phyloP scores from a whole-genome alignment of 2,329 filamentous ascomycete genomes.

The Rutstroemia sp. region DNA sequence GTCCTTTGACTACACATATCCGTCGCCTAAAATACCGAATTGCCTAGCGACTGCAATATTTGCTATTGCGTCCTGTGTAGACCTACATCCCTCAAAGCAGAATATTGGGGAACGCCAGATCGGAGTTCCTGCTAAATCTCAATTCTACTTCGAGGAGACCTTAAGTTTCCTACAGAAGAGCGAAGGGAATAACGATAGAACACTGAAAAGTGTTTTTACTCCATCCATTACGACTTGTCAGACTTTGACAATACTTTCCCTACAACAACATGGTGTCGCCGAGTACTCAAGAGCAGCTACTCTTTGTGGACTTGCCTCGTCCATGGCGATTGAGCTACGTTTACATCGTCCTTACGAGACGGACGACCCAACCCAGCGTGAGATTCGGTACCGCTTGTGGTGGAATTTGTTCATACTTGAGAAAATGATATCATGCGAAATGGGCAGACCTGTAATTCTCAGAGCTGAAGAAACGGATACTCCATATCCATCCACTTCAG shows the following conservation, averaged over 20 bases:
- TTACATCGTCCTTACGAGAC: constrained; percentile 21
- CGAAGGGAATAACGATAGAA: constrained; percentile 3
- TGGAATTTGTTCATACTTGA: constrained; percentile 29
- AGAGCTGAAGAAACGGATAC: constrained; percentile 24
- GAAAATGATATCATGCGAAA: constrained; percentile 27
- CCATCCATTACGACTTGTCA: constrained; percentile 26
- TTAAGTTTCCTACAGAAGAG: constrained; percentile 18
- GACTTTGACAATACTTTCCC: constrained; percentile 23
- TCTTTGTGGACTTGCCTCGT: constrained; percentile 22
- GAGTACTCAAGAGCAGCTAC: constrained; percentile 27
- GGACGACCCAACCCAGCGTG: constrained; percentile 20
- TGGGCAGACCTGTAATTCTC: constrained; percentile 24
- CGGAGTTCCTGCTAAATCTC: background rate
- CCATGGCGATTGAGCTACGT: constrained; percentile 27
- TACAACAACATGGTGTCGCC: constrained; percentile 27
- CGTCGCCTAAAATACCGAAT: constrained; percentile 20
- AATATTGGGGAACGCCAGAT: constrained; percentile 12
- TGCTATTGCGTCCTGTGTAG: constrained; percentile 25
- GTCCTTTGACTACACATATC: constrained; percentile 21
- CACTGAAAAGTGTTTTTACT: constrained; percentile 17
- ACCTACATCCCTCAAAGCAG: constrained; percentile 13
- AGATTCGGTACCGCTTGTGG: constrained; percentile 26
- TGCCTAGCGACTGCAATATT: constrained; percentile 24
- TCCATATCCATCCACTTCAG: constrained; percentile 23
- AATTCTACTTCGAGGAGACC: constrained; percentile 13